Base-by-base conservation (phyloP, 1,284 basidiomycete genomes). In the Coniophora puteana region DNA sequence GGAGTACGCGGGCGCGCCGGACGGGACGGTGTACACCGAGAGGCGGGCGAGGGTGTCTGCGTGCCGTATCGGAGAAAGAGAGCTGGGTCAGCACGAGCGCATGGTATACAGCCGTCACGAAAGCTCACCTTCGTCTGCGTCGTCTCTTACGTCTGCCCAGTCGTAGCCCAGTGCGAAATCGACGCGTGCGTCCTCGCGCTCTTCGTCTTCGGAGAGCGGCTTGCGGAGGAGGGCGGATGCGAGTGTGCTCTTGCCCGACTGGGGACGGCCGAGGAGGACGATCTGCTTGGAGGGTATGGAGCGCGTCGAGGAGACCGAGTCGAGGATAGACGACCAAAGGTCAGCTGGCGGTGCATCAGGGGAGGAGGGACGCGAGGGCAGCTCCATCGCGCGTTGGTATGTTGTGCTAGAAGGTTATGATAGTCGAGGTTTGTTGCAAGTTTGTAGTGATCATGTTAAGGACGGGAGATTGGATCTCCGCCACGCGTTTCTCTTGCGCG, bases 101-200 rank as follows among this genome's bases (percentile, higher is more conserved):
- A n/a, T n/a, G n/a, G n/a, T n/a, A n/a, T n/a, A n/a, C n/a, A n/a
- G n/a, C n/a, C 43, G 38, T 33, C 13, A 23, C 36, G 23, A 29
- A 6, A 11, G 65, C 78, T 49, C 43, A 88, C 92, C 92, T 78
- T 93, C 89, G 53, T 94, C 91, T 3, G 78, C 87, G 26, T 93
- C 91, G 53, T 93, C 90, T 43, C 80, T 71, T 27, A 93, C 77
- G 57, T 93, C 85, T 10, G 88, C 75, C 73, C 89, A 91, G 52
- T 93, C 85, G 56, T 93, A 95, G 24, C 90, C 90, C 43, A 94
- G 63, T 0, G 90, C 87, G 61, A 93, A 87, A 53, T 91, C 86
- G 7, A 66, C 63, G 47, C 61, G 58, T 27, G 65, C 60, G 29
- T 78, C 76, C 39, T 81, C 77, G 49, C 78, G 78, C 25, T 65